These are phyloP conservation scores for Afroboletus lepidellus DNA, from an alignment of 1,284 basidiomycete species.

Conservation along the genomic window DNA sequence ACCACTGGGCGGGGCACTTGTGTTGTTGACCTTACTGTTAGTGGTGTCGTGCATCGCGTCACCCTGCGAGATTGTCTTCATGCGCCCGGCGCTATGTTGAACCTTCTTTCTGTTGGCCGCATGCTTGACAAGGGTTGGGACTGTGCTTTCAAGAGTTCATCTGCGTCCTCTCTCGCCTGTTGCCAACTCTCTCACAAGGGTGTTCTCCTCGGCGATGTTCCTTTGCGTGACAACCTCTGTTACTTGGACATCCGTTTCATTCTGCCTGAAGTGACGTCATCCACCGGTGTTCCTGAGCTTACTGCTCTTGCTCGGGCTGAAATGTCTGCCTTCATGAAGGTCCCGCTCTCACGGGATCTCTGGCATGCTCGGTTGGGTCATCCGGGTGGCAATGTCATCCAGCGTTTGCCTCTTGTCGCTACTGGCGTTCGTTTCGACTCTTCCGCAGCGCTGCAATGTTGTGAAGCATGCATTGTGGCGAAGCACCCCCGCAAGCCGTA, in stretches of 20 bases:
- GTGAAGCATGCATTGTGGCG: neutral
- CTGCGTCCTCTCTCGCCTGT: no score
- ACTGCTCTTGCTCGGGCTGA: neutral
- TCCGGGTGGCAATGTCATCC: neutral
- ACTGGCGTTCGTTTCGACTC: neutral
- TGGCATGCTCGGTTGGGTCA: neutral
- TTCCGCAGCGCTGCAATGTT: accelerated
- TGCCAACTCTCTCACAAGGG: no score
- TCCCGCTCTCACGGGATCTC: neutral
- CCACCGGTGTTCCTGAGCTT: neutral
- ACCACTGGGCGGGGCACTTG: neutral
- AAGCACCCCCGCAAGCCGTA: neutral
- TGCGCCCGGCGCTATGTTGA: neutral
- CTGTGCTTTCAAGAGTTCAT: neutral
- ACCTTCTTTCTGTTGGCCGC: neutral
- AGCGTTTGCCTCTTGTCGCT: accelerated
- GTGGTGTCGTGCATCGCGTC: neutral
- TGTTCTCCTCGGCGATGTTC: no score
- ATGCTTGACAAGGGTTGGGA: neutral
- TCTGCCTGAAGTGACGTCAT: neutral
- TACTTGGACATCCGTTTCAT: neutral
- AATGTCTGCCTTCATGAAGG: no score
- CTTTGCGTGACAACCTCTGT: no score
- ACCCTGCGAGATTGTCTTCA: neutral
- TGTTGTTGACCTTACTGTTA: neutral